Base-by-base conservation (phyloP, 2,329 filamentous ascomycete species). In the Cladosporium austrohemisphaericum region DNA sequence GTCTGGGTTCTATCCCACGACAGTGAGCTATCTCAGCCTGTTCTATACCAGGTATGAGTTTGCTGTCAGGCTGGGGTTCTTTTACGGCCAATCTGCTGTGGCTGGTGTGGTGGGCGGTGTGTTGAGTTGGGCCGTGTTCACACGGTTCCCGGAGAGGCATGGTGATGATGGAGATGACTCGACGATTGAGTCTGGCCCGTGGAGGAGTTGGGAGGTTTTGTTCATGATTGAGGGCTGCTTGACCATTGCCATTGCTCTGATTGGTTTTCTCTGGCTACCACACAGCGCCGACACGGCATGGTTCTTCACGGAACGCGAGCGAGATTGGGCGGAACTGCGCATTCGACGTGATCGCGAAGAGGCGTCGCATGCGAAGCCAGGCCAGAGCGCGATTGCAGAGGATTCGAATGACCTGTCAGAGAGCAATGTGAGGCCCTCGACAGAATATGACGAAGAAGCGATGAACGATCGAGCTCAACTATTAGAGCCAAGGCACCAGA, bases 41-140 rank as follows among this genome's bases (percentile, higher is more conserved):
- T 81, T 80, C 60, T 81, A 81, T 57, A 77, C 76, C 4, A 72
- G 76, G 36, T 80, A 73, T 61, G 78, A 81, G 54, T 79, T 81
- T 51, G 78, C 71, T 3, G 69, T 71, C 13, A 70, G 78, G 1
- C 62, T 81, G 14, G 76, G 71, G 3, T 62, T 80, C 32, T 81
- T 81, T 58, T 81, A 79, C 54, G 77, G 78, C 6, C 76, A 79
- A 60, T 76, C 74, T 49, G 77, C 77, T 2, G 68, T 81, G 6
- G 76, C 78, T 3, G 77, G 76, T 5, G 78, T 77, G 1, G 68
- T 82, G 26, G 77, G 77, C n/a, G 79, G 78, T 2, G 57, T 78
- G 3, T 63, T 81, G 28, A 74, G 73, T 45, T 78, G 72, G 59
- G 57, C 69, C 2, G 71, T 78, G 3, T 78, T 78, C 58, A 71